Evolutionary conservation across 148 eudicot genomes (phyloP).

Genomic region (Cornus controversa): DNA sequence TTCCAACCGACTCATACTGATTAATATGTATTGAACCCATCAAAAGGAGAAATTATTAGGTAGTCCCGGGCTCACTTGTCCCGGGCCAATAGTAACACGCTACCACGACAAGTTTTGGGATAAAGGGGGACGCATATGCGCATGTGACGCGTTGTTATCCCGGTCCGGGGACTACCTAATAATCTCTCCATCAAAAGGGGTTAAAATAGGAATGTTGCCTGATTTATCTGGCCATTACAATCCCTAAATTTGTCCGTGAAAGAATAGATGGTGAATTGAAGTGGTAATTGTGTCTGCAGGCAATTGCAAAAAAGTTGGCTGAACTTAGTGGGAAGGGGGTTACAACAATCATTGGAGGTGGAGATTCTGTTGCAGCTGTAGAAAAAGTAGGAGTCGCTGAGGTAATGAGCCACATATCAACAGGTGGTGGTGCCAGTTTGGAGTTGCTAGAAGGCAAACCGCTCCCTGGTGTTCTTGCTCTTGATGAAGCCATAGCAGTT

Average conservation of each 20-base stretch:
- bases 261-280: background rate
- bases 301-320: constrained; percentile 78
- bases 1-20: too few relatives aligned
- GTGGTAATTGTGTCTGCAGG: constrained; percentile 31
- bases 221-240: background rate
- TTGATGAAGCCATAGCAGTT: constrained; percentile 69
- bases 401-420: constrained; percentile 92
- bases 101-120: too few relatives aligned
- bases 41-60: too few relatives aligned
- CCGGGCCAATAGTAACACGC: too few relatives aligned
- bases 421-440: constrained; percentile 96
- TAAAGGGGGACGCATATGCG: too few relatives aligned
- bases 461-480: constrained; percentile 86
- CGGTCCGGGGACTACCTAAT: too few relatives aligned
- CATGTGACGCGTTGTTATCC: too few relatives aligned
- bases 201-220: too few relatives aligned
- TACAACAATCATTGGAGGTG: constrained; percentile 93
- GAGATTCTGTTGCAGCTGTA: constrained; percentile 91
- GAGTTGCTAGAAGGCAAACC: constrained; percentile 92
- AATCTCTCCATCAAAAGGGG: too few relatives aligned
- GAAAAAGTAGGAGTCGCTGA: constrained; percentile 88
- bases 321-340: constrained; percentile 81
- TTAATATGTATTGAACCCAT: too few relatives aligned
- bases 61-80: too few relatives aligned
- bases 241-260: background rate